Evolutionary conservation across 306 rosid genomes (phyloP).

Genomic region (Glycine tomentella): DNA sequence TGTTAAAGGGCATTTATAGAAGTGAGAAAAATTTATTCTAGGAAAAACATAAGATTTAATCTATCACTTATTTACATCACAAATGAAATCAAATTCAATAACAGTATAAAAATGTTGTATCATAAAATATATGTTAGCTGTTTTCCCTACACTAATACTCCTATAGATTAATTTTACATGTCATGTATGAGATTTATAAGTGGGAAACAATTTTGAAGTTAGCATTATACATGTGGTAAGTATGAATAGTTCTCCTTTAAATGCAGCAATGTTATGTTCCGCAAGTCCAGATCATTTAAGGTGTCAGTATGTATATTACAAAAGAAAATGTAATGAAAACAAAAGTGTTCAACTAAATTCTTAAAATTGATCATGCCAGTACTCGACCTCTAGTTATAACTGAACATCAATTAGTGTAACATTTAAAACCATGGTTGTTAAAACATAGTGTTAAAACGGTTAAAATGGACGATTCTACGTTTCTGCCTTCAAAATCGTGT

Average conservation of each 20-base stretch:
- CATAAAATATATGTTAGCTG: too few relatives aligned
- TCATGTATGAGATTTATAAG: not conserved
- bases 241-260: conserved; percentile 89
- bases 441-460: too few relatives aligned
- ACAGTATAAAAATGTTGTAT: too few relatives aligned
- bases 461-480: too few relatives aligned
- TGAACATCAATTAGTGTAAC: conserved; percentile 24
- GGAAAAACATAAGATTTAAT: too few relatives aligned
- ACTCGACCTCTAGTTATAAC: conserved; percentile 40
- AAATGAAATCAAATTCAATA: too few relatives aligned
- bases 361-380: conserved; percentile 50
- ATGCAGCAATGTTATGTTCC: conserved; percentile 84
- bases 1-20: too few relatives aligned
- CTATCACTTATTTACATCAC: too few relatives aligned
- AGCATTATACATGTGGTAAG: conserved; percentile 79
- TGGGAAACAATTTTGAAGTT: not conserved
- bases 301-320: conserved; percentile 85
- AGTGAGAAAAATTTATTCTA: too few relatives aligned
- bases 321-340: not conserved
- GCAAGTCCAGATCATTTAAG: conserved; percentile 93
- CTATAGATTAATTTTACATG: not conserved
- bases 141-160: too few relatives aligned
- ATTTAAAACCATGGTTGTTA: too few relatives aligned
- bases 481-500: too few relatives aligned
- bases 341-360: conserved; percentile 33